A percentile compares a stretch with the other conserved stretches of the same genome.
Conservation (phyloP, 345 rosid species). For the Rubroshorea leprosula region DNA sequence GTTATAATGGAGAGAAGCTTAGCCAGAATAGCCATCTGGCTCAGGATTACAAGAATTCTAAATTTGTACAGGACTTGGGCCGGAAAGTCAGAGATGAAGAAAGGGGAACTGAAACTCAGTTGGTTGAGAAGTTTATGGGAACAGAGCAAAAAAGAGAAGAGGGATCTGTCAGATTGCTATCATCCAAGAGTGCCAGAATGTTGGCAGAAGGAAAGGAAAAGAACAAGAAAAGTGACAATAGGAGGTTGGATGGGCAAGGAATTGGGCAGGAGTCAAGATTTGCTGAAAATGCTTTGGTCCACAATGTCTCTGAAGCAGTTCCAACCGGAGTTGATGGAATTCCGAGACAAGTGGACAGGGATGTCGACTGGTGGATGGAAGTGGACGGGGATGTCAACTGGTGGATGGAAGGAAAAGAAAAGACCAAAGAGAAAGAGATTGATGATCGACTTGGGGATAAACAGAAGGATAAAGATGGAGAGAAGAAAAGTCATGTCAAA, state of each 20-base stretch:
- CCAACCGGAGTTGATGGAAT: constrained; percentile 24
- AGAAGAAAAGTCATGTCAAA: constrained; percentile 26
- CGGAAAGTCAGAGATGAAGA: constrained; percentile 38
- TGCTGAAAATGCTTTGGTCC: constrained; percentile 23
- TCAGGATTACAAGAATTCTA: constrained; percentile 23
- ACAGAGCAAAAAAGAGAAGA: constrained; percentile 29
- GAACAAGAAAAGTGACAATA: constrained; percentile 28
- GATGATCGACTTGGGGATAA: constrained; percentile 27
- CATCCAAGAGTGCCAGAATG: constrained; percentile 18
- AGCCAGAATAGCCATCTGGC: constrained; percentile 21
- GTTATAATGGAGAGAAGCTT: constrained; percentile 26
- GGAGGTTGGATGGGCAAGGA: constrained; percentile 26
- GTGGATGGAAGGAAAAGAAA: constrained; percentile 31
- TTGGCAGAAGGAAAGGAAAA: constrained; percentile 31
- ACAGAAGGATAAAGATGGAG: constrained; percentile 21
- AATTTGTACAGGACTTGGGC: constrained; percentile 32
- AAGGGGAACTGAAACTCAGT: constrained; percentile 20
- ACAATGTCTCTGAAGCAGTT: constrained; percentile 23
- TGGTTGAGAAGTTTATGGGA: constrained; percentile 25
- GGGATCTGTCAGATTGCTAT: constrained; percentile 22
- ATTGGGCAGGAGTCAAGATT: constrained; percentile 23
- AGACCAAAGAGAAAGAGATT: constrained; percentile 28
- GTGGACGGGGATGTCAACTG: constrained; percentile 21
- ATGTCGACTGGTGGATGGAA: constrained; percentile 21
- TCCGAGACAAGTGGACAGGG: constrained; percentile 23